Conservation (phyloP, 352 stramenopile species). For the Pythium sp. region DNA sequence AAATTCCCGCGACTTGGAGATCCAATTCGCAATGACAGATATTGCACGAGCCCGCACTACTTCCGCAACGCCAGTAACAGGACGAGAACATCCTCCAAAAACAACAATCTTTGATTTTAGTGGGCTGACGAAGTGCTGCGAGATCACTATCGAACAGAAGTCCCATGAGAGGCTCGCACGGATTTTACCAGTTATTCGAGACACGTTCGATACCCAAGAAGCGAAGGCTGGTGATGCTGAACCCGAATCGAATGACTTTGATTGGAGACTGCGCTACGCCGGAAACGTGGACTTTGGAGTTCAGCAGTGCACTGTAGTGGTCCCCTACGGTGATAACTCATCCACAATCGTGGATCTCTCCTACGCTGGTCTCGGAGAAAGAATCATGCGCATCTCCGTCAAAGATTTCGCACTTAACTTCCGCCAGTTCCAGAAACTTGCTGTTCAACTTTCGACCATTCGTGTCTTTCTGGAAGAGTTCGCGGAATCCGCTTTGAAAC, state of each 20-base stretch:
- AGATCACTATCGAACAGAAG: conserved; percentile 17
- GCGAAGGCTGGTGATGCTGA: background rate
- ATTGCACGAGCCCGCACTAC: conserved; percentile 15
- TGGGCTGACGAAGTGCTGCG: conserved; percentile 17
- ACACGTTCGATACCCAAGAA: conserved; percentile 40
- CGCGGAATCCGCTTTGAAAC: background rate
- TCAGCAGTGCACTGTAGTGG: conserved; percentile 27
- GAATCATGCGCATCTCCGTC: conserved; percentile 28
- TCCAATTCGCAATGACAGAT: conserved; percentile 52
- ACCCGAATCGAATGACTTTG: background rate
- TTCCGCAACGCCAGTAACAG: background rate
- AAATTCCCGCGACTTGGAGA: conserved; percentile 12
- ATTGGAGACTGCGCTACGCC: conserved; percentile 44
- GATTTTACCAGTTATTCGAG: conserved; percentile 29
- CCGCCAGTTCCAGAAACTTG: conserved; percentile 53
- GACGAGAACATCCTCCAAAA: background rate
- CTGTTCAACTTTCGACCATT: conserved; percentile 31
- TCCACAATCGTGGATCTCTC: conserved; percentile 12
- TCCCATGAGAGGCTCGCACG: background rate
- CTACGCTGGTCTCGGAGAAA: conserved; percentile 19
- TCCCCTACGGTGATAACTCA: conserved; percentile 32
- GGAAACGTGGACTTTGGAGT: conserved; percentile 50
- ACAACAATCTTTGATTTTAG: conserved; percentile 37
- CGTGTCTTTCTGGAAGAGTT: conserved; percentile 18
- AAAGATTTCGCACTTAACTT: conserved; percentile 42